Evolutionary conservation across 371 early-diverging fungal genomes (phyloP).

Genomic region (Mucor piriformis): DNA sequence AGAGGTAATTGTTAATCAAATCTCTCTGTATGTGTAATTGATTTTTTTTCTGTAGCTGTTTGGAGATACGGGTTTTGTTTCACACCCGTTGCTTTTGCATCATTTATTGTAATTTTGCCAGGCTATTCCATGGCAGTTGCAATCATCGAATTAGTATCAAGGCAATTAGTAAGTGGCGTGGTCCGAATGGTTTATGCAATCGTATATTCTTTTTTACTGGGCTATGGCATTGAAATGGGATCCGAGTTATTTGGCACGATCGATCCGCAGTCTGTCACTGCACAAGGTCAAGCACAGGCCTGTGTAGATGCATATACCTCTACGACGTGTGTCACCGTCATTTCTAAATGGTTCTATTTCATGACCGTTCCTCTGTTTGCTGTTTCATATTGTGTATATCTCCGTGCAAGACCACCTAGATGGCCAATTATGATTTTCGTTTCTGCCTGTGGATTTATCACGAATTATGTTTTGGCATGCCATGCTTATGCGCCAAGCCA

Average conservation of each 20-base stretch:
- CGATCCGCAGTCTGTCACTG: slow-evolving; percentile 20
- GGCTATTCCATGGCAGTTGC: slow-evolving; percentile 75
- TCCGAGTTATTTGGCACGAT: slow-evolving; percentile 46
- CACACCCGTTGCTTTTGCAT: slow-evolving; percentile 48
- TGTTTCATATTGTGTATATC: slow-evolving; percentile 40
- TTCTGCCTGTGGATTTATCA: slow-evolving; percentile 30
- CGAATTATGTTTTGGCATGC: slow-evolving; percentile 36
- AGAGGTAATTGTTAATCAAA: slow-evolving; percentile 26
- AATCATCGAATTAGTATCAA: slow-evolving; percentile 81
- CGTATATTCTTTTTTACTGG: slow-evolving; percentile 74
- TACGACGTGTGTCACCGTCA: slow-evolving; percentile 32
- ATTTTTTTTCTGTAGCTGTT: background rate
- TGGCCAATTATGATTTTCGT: slow-evolving; percentile 47
- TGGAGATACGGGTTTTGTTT: slow-evolving; percentile 49
- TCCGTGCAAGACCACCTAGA: slow-evolving; percentile 38
- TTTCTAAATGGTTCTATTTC: slow-evolving; percentile 36
- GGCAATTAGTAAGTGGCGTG: slow-evolving; percentile 84
- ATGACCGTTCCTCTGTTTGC: slow-evolving; percentile 48
- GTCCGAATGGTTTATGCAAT: slow-evolving; percentile 81
- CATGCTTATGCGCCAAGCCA: slow-evolving; percentile 53
- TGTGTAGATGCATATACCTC: slow-evolving; percentile 26
- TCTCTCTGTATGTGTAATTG: background rate
- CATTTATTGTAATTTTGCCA: slow-evolving; percentile 68
- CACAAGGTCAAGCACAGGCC: background rate
- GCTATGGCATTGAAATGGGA: slow-evolving; percentile 83